A percentile compares a stretch with the other conserved stretches of the same genome.
Evolutionary conservation across 2,329 filamentous ascomycete genomes (phyloP).

Genomic region (Claviceps pusilla): DNA sequence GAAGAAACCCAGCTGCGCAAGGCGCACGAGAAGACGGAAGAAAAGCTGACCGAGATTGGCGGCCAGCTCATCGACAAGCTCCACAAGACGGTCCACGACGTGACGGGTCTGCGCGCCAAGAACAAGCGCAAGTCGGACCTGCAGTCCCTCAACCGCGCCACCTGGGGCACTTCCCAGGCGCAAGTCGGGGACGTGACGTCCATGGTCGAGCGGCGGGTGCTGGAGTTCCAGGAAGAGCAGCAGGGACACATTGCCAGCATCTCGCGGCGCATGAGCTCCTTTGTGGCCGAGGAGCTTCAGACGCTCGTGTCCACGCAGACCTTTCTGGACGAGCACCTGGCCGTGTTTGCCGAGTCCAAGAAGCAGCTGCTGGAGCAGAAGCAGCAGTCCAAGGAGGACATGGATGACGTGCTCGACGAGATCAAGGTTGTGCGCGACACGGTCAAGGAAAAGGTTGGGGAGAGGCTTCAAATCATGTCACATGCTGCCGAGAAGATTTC

Average conservation of each 20-base stretch:
- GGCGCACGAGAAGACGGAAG: conserved; percentile 76
- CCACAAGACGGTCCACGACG: conserved; percentile 61
- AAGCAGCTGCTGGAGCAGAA: conserved; percentile 54
- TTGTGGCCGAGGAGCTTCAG: conserved; percentile 59
- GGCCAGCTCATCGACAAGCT: conserved; percentile 64
- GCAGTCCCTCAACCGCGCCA: conserved; percentile 60
- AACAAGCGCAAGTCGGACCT: conserved; percentile 73
- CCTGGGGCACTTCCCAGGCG: conserved; percentile 62
- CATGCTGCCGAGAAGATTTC: conserved; percentile 77
- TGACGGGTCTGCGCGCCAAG: conserved; percentile 72
- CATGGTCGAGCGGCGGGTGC: conserved; percentile 61
- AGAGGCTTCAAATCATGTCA: conserved; percentile 71
- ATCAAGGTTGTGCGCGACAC: conserved; percentile 81
- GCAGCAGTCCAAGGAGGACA: conserved; percentile 58
- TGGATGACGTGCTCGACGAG: conserved; percentile 83
- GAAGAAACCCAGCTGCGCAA: conserved; percentile 69
- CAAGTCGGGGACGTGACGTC: conserved; percentile 64
- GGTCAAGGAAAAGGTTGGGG: conserved; percentile 72
- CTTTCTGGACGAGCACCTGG: conserved; percentile 55
- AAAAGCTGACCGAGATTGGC: conserved; percentile 58
- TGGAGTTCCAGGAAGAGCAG: conserved; percentile 58
- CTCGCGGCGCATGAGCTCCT: conserved; percentile 56
- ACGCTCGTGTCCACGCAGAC: conserved; percentile 55
- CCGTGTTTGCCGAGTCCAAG: conserved; percentile 52
- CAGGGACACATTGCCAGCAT: conserved; percentile 52